Conservation (phyloP, 1,284 basidiomycete species). For the Trametes pubescens region DNA sequence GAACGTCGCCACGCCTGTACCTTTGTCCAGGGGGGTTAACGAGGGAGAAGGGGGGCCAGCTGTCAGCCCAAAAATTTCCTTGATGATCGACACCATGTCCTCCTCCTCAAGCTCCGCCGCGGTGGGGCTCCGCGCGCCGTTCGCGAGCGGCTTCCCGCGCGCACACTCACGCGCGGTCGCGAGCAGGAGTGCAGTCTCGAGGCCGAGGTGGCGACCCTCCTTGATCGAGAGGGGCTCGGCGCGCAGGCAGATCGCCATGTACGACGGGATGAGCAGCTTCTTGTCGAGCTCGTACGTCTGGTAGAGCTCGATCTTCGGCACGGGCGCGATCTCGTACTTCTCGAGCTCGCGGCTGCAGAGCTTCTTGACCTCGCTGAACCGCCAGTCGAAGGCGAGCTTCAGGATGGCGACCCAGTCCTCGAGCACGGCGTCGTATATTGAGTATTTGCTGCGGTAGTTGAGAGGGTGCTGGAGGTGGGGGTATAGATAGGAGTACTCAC, state of each 20-base stretch:
- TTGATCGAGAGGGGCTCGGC: conserved; percentile 59
- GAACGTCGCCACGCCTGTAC: conserved; percentile 31
- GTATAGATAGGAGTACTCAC: conserved; percentile 47
- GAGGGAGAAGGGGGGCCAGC: conserved; percentile 39
- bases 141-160: conserved; percentile 48
- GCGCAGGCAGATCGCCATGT: conserved; percentile 62
- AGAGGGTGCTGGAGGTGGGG: not conserved
- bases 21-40: conserved; percentile 38
- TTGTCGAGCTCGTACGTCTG: conserved; percentile 60
- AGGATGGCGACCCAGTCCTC: conserved; percentile 69
- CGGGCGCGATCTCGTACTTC: conserved; percentile 61
- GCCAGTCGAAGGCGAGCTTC: conserved; percentile 64
- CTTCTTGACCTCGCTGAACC: conserved; percentile 63
- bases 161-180: conserved; percentile 64
- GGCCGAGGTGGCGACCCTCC: conserved; percentile 64
- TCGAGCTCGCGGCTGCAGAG: conserved; percentile 71
- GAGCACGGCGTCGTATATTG: conserved; percentile 60
- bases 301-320: conserved; percentile 67
- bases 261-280: conserved; percentile 61
- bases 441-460: conserved; percentile 54
- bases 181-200: conserved; percentile 67
- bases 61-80: conserved; percentile 43
- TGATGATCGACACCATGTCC: conserved; percentile 47
- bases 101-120: conserved; percentile 47
- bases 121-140: conserved; percentile 49